Percentiles rank a stretch among this genome's conserved stretches.
These are phyloP conservation scores for Gossypium sturtianum DNA, from an alignment of 345 rosid genomes.

Conservation along the genomic window DNA sequence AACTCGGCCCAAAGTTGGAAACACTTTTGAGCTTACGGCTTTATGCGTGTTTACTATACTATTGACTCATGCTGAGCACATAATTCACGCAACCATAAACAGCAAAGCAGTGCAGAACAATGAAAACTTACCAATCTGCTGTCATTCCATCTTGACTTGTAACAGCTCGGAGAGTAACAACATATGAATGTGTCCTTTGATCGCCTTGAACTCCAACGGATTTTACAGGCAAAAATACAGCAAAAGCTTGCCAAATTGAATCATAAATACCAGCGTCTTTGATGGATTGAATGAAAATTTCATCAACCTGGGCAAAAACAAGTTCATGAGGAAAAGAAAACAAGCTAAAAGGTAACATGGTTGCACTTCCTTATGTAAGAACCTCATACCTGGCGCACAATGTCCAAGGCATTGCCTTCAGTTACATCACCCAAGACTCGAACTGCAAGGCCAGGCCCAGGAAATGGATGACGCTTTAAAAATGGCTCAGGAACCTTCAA, in stretches of 20 bases:
- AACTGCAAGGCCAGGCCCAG: conserved; percentile 98
- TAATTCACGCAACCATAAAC: neutral
- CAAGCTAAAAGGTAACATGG: neutral
- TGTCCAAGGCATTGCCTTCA: conserved; percentile 78
- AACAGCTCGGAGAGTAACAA: conserved; percentile 97
- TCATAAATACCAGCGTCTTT: conserved; percentile 95
- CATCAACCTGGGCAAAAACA: conserved; percentile 63
- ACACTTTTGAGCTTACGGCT: neutral
- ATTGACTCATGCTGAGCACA: neutral
- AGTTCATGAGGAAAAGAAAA: neutral
- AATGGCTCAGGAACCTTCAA: conserved; percentile 79
- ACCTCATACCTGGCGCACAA: conserved; percentile 65
- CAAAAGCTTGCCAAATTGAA: conserved; percentile 97
- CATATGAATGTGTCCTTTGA: conserved; percentile 98
- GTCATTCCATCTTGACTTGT: conserved; percentile 99
- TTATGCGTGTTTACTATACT: neutral
- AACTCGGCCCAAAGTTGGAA: neutral
- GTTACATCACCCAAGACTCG: conserved; percentile 93
- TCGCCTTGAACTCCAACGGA: conserved; percentile 99
- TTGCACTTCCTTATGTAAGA: conserved; percentile 4
- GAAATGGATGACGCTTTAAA: conserved; percentile 94
- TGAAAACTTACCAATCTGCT: conserved; percentile 75
- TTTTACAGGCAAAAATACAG: conserved; percentile 89
- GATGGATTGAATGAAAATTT: conserved; percentile 92
- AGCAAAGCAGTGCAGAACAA: neutral